Base-by-base conservation (phyloP, 192 early-diverging fungal genomes). In the Coemansia sp. region DNA sequence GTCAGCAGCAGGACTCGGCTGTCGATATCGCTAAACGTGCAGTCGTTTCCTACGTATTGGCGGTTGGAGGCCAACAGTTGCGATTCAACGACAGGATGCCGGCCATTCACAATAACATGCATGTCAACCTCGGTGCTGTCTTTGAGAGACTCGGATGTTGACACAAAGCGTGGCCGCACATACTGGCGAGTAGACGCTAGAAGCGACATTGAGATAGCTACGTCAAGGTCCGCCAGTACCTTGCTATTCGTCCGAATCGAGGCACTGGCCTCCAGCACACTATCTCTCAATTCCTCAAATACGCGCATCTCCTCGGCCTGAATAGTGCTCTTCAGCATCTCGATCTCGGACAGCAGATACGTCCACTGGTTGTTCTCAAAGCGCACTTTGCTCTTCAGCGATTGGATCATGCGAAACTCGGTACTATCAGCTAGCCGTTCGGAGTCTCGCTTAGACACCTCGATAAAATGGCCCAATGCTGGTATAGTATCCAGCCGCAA, bases 211-310 rank as follows among this genome's bases (percentile, higher is more conserved):
- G 87, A 85, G 1, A 87, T 81, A 0, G 89, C 77, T 7, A 90
- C 88, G 66, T 93, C 92, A 29, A 93, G 63, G 55, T 91, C 85
- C 0, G 90, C 90, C 36, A 93, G 63, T 3, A 84, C 75, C 58
- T 77, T 82, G 62, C 87, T 87, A 75, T 88, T 90, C 7, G 83
- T 85, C 11, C 90, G 74, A 50, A 91, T 88, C 0, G 84, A 63
- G 4, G 79, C 53, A 36, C 87, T 85, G 27, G 88, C 79, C 2
- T 85, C 85, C 41, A 89, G 44, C 7, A 77, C 86, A 27, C 63
- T 62, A 55, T 80, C 69, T 27, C 83, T 63, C 34, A 86, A 66
- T 42, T 82, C 66, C 44, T 88, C 83, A 69, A 88, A 87, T 3
- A 87, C 72, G n/a, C 75, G 70, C 32, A 72, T 66, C 67, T 91